Conservation (phyloP, 169 alveolate genomes). For the Eimeria falciformis region DNA sequence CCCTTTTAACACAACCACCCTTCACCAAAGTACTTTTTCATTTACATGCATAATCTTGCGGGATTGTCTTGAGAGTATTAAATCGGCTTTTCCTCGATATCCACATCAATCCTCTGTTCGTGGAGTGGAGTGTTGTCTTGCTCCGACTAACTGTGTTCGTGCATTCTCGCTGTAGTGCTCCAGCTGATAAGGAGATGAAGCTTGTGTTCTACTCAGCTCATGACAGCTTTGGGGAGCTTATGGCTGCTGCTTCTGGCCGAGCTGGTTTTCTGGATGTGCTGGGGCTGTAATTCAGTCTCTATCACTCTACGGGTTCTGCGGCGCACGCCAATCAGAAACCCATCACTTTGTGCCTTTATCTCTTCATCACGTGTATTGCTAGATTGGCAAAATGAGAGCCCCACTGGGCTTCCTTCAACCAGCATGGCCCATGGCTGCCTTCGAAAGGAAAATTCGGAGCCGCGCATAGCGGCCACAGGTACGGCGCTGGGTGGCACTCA, state of each 20-base stretch:
- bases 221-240: slow-evolving; percentile 51
- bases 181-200: background rate
- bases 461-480: background rate
- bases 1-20: too few species aligned
- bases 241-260: background rate
- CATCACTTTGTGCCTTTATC: background rate
- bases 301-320: background rate
- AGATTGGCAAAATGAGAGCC: background rate
- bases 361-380: background rate
- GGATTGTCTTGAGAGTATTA: too few species aligned
- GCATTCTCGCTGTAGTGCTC: too few species aligned
- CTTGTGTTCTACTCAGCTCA: background rate
- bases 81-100: too few species aligned
- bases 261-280: background rate
- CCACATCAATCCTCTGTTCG: too few species aligned
- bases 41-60: too few species aligned
- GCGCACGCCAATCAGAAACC: background rate
- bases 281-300: background rate
- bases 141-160: too few species aligned
- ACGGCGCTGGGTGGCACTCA: background rate
- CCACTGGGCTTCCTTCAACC: background rate
- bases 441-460: background rate
- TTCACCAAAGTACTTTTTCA: too few species aligned
- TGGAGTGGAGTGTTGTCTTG: too few species aligned
- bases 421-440: background rate